Base-by-base conservation (phyloP, 352 stramenopile species). In the Phytophthora tubulina region DNA sequence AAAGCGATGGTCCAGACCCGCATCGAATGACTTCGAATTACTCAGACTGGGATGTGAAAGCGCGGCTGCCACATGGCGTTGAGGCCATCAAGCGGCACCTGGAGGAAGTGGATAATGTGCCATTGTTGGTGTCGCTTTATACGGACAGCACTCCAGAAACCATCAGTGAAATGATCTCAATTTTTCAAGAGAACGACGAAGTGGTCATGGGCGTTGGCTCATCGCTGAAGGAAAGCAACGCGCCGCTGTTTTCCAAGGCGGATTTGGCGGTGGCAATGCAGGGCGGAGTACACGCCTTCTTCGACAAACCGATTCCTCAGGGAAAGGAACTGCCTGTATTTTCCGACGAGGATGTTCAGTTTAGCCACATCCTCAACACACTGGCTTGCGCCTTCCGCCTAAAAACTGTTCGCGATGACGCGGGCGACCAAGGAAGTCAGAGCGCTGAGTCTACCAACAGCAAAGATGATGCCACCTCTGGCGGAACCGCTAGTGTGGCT, bases 41-140 rank as follows among this genome's bases (percentile, higher is more conserved):
- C 79, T 98, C 97, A 27, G 97, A 99, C 76, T 99, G 97, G 96
- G 94, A 98, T 63, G 93, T 98, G 14, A 99, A 98, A 67, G 96
- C 96, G 30, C 88, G 96, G 9, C 67, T 99, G 15, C 98, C 98
- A 4, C 98, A 99, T 76, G 98, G 98, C 32, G 91, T 92, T 11
- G 93, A 98, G 14, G 96, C 97, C 13, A 99, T 99, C 42, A 97
- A 96, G 58, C 85, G 91, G 7, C 98, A 99, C 63, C 77, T 99
- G 15, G 82, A 96, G n/a, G 94, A 98, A 55, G 96, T 99, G 8
- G 98, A 99, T 76, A 99, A 99, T 68, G 97, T 99, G 9, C 97
- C 97, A 13, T 82, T 99, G 9, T 78, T 99, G 32, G 98, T 99
- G 32, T 98, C 92, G 52, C 80, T 99, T 6, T 99, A 99, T 73